Base-by-base conservation (phyloP, 495 filamentous ascomycete genomes). In the Podospora pseudopauciseta region DNA sequence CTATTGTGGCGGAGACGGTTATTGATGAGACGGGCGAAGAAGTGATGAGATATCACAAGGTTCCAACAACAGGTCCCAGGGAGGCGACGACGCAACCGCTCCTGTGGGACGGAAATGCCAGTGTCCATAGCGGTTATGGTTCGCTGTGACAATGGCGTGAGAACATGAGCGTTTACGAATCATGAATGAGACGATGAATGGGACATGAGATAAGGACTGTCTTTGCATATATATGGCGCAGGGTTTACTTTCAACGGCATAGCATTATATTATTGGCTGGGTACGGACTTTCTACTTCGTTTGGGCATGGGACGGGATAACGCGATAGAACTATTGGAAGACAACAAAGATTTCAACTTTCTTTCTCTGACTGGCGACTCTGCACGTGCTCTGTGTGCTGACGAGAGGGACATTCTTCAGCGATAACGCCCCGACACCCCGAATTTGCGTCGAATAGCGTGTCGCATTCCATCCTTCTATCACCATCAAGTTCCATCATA, bases 21-120 rank as follows among this genome's bases (percentile, higher is more conserved):
- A 62, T 82, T 20, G 73, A 79, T 34, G 79, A 80, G 16, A 75
- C 77, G 9, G 83, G 81, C 1, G 77, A 66, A 0, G 83, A 83
- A 70, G 78, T 80, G 44, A 75, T 84, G 18, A 69, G 80, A 13
- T 84, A 85, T 15, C n/a, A 65, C 18, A 73, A 67, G 19, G 3
- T 59, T 19, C 27, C 30, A n/a, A 63, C 19, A 32, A 16, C 26
- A 16, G 2, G 23, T 20, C 18, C 6, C n/a, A 20, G n/a, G 55
- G 23, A 19, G 55, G 18, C 11, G 7, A 18, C 13, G 55, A 0
- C 55, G 0, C 55, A 26, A 23, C 55, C 55, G 11, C 55, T 58
- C 23, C 18, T 58, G 3, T 19, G 55, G 55, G 55, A 58, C 18
- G 15, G 16, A 6, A 56, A 20, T 32, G 30, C 3, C 54, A 58